A percentile compares a stretch with the other conserved stretches of the same genome.
Conservation (phyloP, 1,284 basidiomycete species). For the Tylopilus sp. region DNA sequence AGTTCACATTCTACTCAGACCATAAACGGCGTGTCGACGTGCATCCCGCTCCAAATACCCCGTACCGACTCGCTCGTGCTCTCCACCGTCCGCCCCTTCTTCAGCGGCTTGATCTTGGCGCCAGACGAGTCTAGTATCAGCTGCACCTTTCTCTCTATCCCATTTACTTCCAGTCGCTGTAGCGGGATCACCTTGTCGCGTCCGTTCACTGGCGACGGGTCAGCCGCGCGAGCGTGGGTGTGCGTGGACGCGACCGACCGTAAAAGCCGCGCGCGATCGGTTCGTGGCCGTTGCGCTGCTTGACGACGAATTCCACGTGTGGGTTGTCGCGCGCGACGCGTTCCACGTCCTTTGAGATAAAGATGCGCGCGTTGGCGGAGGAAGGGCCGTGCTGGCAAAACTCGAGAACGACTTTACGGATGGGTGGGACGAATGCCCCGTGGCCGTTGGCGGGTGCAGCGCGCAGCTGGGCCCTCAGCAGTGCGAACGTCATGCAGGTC, state of each 20-base stretch:
- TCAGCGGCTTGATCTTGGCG: constrained; percentile 75
- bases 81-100: constrained; percentile 64
- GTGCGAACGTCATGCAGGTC: constrained; percentile 37
- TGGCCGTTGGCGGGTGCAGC: constrained; percentile 70
- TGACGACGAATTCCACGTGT: constrained; percentile 78
- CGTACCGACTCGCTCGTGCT: constrained; percentile 75
- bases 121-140: constrained; percentile 84
- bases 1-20: constrained; percentile 21
- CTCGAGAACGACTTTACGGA: constrained; percentile 81
- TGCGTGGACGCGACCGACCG: constrained; percentile 39
- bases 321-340: constrained; percentile 65
- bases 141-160: constrained; percentile 70
- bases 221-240: constrained; percentile 10
- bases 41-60: constrained; percentile 83
- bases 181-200: constrained; percentile 78
- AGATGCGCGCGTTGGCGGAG: constrained; percentile 66
- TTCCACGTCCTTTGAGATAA: constrained; percentile 60
- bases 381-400: constrained; percentile 80
- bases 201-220: constrained; percentile 55
- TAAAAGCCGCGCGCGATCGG: constrained; percentile 78
- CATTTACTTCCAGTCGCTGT: constrained; percentile 66
- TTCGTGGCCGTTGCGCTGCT: constrained; percentile 66
- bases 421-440: constrained; percentile 62
- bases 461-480: constrained; percentile 57
- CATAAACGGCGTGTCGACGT: constrained; percentile 53